Base-by-base conservation (phyloP, 768 basidiomycete species). In the Cystofilobasidium macerans region DNA sequence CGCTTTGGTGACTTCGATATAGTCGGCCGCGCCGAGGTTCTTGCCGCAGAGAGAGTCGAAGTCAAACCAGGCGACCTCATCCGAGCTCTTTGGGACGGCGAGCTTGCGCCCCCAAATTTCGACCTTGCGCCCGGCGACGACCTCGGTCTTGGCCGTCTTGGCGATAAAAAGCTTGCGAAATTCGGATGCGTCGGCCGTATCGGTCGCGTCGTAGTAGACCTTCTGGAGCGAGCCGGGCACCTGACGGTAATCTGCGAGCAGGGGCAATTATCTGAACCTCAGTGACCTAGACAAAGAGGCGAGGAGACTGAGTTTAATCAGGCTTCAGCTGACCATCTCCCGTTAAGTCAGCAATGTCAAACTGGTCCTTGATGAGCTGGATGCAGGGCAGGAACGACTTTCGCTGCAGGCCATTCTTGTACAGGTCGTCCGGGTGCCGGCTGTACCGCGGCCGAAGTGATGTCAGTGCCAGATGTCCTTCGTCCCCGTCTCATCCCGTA, bases 351-450 rank as follows among this genome's bases (percentile, higher is more conserved):
- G 87, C 88, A 18, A 98, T 86, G 57, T 86, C 83, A 69, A 95
- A 92, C 18, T 81, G 84, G 0, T 83, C 77, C 78, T 95, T 97
- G 70, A 99, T 82, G 33, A 98, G 81, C 57, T 97, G 88, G 67
- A 99, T 98, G 32, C 91, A 86, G 13, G 95, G 95, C 54, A 97
- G 73, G 78, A 99, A 99, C 72, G 90, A 93, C 5, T 86, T 83
- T 3, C 95, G 83, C 75, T 99, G 95, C 48, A 99, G 95, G 0
- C 95, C 95, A 70, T 98, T 98, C 82, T 94, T 93, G 80, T 99
- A 99, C 0, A 99, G 80, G 35, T 97, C 89, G 72, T 97, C 87
- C 2, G 95, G 95, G 74, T 95, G 91, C 67, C 95, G 95, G 78
- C 94, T 99, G 71, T 1, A 63, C 38, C 45, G 38, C 32, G 32